Evolutionary conservation across 2,329 filamentous ascomycete genomes (phyloP).

Genomic region (Alternaria solani): DNA sequence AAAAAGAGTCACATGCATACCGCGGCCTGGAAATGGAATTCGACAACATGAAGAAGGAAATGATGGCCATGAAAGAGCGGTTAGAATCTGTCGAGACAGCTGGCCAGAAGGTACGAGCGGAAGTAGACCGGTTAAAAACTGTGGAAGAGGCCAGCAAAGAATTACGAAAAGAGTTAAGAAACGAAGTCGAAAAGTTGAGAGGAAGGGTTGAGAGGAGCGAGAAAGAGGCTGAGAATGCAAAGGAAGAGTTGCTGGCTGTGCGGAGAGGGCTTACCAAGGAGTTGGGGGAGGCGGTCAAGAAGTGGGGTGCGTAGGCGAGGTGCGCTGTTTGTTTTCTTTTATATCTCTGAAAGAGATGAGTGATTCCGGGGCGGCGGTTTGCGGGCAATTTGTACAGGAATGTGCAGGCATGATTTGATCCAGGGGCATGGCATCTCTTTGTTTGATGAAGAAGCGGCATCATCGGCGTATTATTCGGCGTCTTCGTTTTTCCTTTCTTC

Average conservation of each 20-base stretch:
- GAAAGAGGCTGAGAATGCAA: constrained; percentile 16
- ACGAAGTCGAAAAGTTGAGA: constrained; percentile 10
- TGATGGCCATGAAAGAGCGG: constrained; percentile 23
- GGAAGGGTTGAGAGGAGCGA: constrained; percentile 15
- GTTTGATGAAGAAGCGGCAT: constrained; percentile 5
- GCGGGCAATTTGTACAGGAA: background rate
- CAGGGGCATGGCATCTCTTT: background rate
- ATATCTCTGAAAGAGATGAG: background rate
- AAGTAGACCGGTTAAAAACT: constrained; percentile 2
- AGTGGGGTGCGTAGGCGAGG: constrained; percentile 14
- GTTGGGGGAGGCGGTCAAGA: constrained; percentile 17
- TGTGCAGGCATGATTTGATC: background rate
- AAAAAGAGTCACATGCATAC: constrained; percentile 14
- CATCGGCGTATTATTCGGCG: background rate
- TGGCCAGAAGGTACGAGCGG: constrained; percentile 6
- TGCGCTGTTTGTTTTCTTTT: background rate
- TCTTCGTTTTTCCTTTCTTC: background rate
- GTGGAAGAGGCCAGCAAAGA: constrained; percentile 11
- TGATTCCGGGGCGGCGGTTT: background rate
- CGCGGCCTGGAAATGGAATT: constrained; percentile 13
- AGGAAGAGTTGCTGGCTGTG: constrained; percentile 14
- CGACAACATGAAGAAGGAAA: constrained; percentile 10
- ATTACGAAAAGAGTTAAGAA: constrained; percentile 8
- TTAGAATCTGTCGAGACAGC: constrained; percentile 13
- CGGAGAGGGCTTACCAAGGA: constrained; percentile 12